A percentile compares a stretch with the other conserved stretches of the same genome.
phyloP scores from a whole-genome alignment of 352 stramenopile genomes.

The Thalassiosira exigua region DNA sequence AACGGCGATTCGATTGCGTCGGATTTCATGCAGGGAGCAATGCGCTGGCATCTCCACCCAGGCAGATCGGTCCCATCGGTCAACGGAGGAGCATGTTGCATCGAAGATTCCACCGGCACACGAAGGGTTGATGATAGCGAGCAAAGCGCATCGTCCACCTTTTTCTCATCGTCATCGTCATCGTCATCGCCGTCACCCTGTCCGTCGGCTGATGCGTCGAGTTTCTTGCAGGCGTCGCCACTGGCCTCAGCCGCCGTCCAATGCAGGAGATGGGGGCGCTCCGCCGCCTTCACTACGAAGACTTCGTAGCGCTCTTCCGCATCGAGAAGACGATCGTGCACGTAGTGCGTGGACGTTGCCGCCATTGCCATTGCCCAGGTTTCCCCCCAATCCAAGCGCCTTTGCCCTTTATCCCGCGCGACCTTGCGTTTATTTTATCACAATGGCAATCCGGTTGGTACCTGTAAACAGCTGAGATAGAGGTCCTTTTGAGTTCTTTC shows the following conservation, averaged over 20 bases:
- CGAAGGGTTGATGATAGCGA: background rate
- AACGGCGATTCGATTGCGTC: slow-evolving; percentile 37
- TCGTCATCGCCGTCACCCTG: background rate
- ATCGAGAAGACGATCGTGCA: slow-evolving; percentile 62
- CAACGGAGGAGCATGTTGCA: slow-evolving; percentile 34
- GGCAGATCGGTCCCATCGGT: slow-evolving; percentile 79
- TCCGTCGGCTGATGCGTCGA: background rate
- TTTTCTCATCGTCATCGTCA: slow-evolving; percentile 38
- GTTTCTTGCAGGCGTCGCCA: background rate
- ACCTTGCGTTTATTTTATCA: no score
- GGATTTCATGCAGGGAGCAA: slow-evolving; percentile 51
- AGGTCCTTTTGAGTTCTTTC: no score
- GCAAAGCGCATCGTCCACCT: slow-evolving; percentile 11
- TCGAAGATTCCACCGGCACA: background rate
- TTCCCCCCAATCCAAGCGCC: no score
- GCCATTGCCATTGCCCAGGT: no score
- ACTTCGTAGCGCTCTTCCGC: slow-evolving; percentile 79
- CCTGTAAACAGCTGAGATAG: no score
- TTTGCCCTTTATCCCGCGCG: no score
- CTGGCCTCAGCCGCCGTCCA: slow-evolving; percentile 22
- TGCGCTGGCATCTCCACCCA: slow-evolving; percentile 62
- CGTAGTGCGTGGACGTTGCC: slow-evolving; percentile 10
- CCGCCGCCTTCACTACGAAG: slow-evolving; percentile 72
- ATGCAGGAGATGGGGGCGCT: slow-evolving; percentile 76
- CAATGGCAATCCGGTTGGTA: no score